Evolutionary conservation across 1,284 basidiomycete genomes (phyloP).

Genomic region (Microbotryum saponariae): DNA sequence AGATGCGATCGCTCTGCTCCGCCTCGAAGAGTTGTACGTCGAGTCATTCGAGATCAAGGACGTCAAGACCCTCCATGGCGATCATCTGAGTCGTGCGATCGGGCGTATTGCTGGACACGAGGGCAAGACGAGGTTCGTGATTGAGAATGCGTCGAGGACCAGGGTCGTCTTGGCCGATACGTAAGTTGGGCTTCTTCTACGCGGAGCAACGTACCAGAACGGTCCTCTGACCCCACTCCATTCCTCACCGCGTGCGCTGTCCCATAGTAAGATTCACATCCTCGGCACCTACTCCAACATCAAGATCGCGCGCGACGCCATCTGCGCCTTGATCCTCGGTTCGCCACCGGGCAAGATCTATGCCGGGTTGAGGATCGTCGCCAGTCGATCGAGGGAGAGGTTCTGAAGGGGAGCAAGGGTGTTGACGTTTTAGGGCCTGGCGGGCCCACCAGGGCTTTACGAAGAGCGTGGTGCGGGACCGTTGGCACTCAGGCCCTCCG

Average conservation of each 20-base stretch:
- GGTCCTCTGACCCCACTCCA: neutral
- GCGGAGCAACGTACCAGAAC: neutral
- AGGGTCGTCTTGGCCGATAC: conserved; percentile 95
- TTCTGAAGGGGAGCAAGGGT: neutral
- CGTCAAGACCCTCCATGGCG: conserved; percentile 94
- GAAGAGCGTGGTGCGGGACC: too few relatives aligned
- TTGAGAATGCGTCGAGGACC: conserved; percentile 92
- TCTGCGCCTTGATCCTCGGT: conserved; percentile 55
- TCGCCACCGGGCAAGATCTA: conserved; percentile 30
- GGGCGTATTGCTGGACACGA: conserved; percentile 97
- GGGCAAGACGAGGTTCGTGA: conserved; percentile 96
- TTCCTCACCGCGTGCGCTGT: conserved; percentile 4
- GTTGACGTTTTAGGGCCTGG: too few relatives aligned
- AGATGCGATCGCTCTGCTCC: conserved; percentile 90
- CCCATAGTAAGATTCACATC: conserved; percentile 77
- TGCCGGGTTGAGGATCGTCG: conserved; percentile 11
- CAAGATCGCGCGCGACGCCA: conserved; percentile 90
- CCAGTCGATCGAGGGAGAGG: conserved; percentile 13
- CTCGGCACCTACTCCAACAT: conserved; percentile 94
- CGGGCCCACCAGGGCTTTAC: too few relatives aligned
- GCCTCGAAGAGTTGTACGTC: conserved; percentile 92
- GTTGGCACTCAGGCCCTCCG: too few relatives aligned
- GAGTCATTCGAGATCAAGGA: conserved; percentile 71
- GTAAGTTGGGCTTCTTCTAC: conserved; percentile 47
- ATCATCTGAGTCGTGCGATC: conserved; percentile 91